Conservation (phyloP, 2,329 filamentous ascomycete genomes). For the Helotiales sp. region DNA sequence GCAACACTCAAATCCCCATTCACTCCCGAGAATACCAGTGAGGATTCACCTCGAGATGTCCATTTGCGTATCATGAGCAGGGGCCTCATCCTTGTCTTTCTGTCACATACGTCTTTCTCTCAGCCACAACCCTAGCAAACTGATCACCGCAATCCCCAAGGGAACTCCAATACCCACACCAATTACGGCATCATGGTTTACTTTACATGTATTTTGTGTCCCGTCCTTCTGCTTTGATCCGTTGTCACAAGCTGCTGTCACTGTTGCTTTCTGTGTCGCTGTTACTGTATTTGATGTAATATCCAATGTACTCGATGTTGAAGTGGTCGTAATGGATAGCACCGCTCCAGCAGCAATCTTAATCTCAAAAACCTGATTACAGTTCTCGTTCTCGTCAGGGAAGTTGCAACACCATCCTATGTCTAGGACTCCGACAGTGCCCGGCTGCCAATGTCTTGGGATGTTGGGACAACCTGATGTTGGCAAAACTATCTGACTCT, state of each 20-base stretch:
- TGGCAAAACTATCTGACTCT: neutral
- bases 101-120: slow-evolving; percentile 6
- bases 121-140: slow-evolving; percentile 1
- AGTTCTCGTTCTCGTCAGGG: neutral
- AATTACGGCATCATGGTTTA: slow-evolving; percentile 4
- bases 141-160: neutral
- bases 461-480: neutral
- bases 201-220: neutral
- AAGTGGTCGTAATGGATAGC: neutral
- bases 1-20: neutral
- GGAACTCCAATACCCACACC: slow-evolving; percentile 4
- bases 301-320: neutral
- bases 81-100: neutral
- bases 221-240: neutral
- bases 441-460: neutral
- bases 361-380: neutral
- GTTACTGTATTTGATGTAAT: neutral
- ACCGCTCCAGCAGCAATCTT: neutral
- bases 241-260: neutral
- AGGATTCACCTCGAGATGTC: neutral
- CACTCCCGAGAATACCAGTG: neutral
- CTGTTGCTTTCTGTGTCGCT: neutral
- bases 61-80: neutral
- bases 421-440: neutral
- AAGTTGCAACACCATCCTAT: slow-evolving; percentile 10